These are phyloP conservation scores for Colletotrichum sp. DNA, from an alignment of 2,329 filamentous ascomycete genomes.

Conservation along the genomic window DNA sequence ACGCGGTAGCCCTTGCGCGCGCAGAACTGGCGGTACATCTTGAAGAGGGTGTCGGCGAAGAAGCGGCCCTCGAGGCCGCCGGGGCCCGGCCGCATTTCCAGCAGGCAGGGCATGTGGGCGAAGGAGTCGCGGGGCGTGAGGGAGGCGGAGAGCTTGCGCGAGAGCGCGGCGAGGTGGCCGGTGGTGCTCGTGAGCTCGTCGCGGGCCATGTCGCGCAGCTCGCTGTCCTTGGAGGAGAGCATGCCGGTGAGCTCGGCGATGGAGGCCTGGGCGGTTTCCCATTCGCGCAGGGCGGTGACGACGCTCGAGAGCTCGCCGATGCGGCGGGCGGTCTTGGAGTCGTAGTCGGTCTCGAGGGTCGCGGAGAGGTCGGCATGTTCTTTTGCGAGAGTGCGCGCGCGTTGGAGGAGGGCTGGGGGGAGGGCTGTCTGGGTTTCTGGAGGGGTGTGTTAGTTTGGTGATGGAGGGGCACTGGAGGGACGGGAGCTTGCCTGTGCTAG, in stretches of 20 bases:
- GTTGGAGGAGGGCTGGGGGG: constrained; percentile 61
- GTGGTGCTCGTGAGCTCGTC: constrained; percentile 79
- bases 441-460: neutral
- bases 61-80: constrained; percentile 91
- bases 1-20: constrained; percentile 68
- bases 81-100: constrained; percentile 91
- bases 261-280: constrained; percentile 59
- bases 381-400: constrained; percentile 61
- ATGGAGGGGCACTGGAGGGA: neutral
- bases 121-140: constrained; percentile 91
- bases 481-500: constrained; percentile 40
- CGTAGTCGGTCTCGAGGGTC: constrained; percentile 59
- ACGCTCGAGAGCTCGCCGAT: constrained; percentile 66
- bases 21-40: constrained; percentile 89
- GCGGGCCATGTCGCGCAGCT: constrained; percentile 78
- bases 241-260: constrained; percentile 59
- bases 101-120: constrained; percentile 83
- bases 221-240: constrained; percentile 60
- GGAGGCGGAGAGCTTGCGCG: constrained; percentile 72
- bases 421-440: constrained; percentile 39
- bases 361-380: constrained; percentile 63
- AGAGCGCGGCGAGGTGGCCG: constrained; percentile 65
- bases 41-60: constrained; percentile 85
- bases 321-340: constrained; percentile 62
- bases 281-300: constrained; percentile 61